Percentiles rank a stretch among this genome's conserved stretches.
These are phyloP conservation scores for Phytopythium delawarense DNA, from an alignment of 352 stramenopile genomes.

Conservation along the genomic window DNA sequence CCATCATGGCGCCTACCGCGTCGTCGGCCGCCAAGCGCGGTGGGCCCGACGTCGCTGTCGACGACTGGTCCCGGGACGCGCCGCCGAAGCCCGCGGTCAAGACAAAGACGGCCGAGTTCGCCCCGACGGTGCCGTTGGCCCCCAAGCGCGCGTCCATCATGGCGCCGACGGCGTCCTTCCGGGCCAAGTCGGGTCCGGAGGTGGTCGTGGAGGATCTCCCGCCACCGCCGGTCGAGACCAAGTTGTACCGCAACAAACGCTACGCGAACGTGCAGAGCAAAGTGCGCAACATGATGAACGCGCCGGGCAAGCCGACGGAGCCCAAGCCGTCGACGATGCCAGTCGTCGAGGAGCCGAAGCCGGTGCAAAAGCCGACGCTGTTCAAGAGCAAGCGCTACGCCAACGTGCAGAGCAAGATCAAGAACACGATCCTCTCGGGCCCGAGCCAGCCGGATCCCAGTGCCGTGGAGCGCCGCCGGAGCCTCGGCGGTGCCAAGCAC, in stretches of 20 bases:
- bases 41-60: neutral
- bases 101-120: slow-evolving; percentile 2
- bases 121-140: slow-evolving; percentile 11
- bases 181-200: slow-evolving; percentile 24
- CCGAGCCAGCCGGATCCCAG: slow-evolving; percentile 29
- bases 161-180: slow-evolving; percentile 25
- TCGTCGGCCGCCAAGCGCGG: slow-evolving; percentile 25
- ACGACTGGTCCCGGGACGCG: slow-evolving; percentile 2
- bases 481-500: slow-evolving; percentile 22
- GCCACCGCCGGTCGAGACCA: slow-evolving; percentile 4
- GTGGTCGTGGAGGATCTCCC: neutral
- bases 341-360: neutral
- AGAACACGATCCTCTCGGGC: slow-evolving; percentile 1
- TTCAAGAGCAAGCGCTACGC: slow-evolving; percentile 10
- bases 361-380: neutral
- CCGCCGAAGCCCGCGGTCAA: slow-evolving; percentile 2
- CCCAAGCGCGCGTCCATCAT: slow-evolving; percentile 30
- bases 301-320: slow-evolving; percentile 5
- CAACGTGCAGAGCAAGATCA: slow-evolving; percentile 11
- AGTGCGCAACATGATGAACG: slow-evolving; percentile 26
- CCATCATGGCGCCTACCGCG: slow-evolving; percentile 25
- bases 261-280: slow-evolving; percentile 57
- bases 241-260: slow-evolving; percentile 26
- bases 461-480: slow-evolving; percentile 38
- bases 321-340: neutral